Base-by-base conservation (phyloP, 768 basidiomycete genomes). In the Phanerochaete sordida region DNA sequence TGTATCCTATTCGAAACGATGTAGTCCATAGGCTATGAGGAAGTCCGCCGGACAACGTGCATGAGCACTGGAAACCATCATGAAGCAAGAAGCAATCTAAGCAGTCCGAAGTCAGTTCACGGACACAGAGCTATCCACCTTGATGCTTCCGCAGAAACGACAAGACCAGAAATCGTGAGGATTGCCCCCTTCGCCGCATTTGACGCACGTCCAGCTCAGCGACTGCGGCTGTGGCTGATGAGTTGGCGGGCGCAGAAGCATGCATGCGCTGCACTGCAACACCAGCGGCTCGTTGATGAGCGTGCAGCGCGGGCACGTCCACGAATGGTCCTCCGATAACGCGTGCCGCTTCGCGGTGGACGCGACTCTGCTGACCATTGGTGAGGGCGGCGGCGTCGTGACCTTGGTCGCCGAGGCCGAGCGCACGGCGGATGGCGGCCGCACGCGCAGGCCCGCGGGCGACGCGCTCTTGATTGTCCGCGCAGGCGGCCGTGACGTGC, bases 121-220 rank as follows among this genome's bases (percentile, higher is more conserved):
- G 9, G 50, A n/a, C 7, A 51, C 21, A 39, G 37, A 27, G 35
- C 53, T 54, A 12, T 54, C 39, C 5, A 23, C 7, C 70, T 91
- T 92, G 54, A 93, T 78, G 21, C 76, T 74, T 16, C 91, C 91
- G 69, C 92, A 95, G 57, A 78, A 81, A 16, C 73, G 72, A 75
- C 93, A 95, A 50, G 84, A 86, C 91, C 89, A 94, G 61, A 84
- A 81, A 23, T 85, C 79, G 62, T 82, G 81, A 1, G 81, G 79
- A 70, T 85, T 87, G 26, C 81, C 84, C 33, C 68, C 70, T 69
- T 88, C 83, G 24, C 85, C 84, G 62, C 91, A 94, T 23, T 76
- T 73, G 12, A 76, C 69, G 68, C 91, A 93, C 23, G 75, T 75
- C 91, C 91, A 94, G 2, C 81, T 83, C 15, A 35, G 45, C 5